Base-by-base conservation (phyloP, 352 stramenopile species). In the Achlya hypogyna region DNA sequence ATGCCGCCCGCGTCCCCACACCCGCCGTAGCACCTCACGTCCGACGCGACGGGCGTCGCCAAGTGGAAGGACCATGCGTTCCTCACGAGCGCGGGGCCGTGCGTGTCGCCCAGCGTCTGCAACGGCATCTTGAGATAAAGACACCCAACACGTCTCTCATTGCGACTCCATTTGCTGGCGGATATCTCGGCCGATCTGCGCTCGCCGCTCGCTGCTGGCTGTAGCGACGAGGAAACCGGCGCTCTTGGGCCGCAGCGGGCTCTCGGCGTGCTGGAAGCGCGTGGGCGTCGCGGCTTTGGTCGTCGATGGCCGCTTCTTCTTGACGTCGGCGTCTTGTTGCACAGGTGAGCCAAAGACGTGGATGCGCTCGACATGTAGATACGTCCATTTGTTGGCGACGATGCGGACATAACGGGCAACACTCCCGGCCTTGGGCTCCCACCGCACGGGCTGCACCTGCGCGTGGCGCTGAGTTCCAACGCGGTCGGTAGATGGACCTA, bases 61-160 rank as follows among this genome's bases (percentile, higher is more conserved):
- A 91, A 84, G 73, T 95, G 84, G 84, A 88, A 91, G 71, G 81
- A 87, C 32, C 76, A 93, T 72, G 75, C 78, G 23, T 91, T 95
- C 67, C 53, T 59, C 32, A 95, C 86, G 49, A 90, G 81, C 5
- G 82, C 79, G 0, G 86, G 86, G 20, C 65, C 86, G 5, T 95
- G 86, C 75, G 87, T 77, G 60, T 82, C 86, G 0, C 78, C 81
- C 16, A 52, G 28, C 23, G 74, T 95, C 31, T 54, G 62, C 45
- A 92, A 90, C 71, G 86, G 75, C 20, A 73, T 91, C 71, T 90
- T 95, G 52, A 58, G 43, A 70, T 64, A 58, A 63, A 27, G 14
- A 49, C 31, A 14, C 51, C 5, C 14, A 59, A 40, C 38, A 45
- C n/a, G 2, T n/a, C 2, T 10, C 38, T 45, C 38, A 22, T 14